Evolutionary conservation across 73 alveolate species (phyloP).

Genomic region (Uronychia setigera): DNA sequence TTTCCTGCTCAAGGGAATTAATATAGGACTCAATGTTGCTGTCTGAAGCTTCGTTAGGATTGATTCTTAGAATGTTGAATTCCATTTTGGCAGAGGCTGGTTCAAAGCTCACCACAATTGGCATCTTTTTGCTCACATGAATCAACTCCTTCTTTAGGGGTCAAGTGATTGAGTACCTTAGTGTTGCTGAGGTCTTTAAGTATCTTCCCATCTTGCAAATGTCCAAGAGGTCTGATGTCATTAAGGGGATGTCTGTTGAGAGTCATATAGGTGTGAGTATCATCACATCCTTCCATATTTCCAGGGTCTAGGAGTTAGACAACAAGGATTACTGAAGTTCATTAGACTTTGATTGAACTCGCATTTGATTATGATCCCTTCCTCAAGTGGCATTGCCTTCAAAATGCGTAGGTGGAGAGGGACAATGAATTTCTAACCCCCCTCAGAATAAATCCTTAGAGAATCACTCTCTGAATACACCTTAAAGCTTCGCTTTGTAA

Average conservation of each 20-base stretch:
- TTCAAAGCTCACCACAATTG: conserved; percentile 1
- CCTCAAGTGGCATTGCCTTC: conserved; percentile 47
- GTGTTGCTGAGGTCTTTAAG: not conserved
- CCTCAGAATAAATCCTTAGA: conserved; percentile 52
- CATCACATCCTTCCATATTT: conserved; percentile 4
- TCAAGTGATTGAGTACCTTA: not conserved
- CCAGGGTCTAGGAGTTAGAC: conserved; percentile 13
- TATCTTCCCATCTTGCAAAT: not conserved
- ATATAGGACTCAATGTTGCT: conserved; percentile 10
- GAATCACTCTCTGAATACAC: not conserved
- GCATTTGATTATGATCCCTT: conserved; percentile 59
- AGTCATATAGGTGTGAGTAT: conserved; percentile 51
- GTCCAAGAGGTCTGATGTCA: conserved; percentile 66
- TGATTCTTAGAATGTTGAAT: not conserved
- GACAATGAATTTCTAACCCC: conserved; percentile 56
- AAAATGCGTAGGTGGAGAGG: conserved; percentile 37
- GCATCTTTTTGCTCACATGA: conserved; percentile 12
- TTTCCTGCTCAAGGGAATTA: conserved; percentile 22
- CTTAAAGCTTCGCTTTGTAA: not conserved
- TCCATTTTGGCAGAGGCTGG: not conserved
- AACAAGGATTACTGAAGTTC: not conserved
- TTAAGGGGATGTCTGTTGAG: conserved; percentile 66
- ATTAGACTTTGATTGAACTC: conserved; percentile 37
- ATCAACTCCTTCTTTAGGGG: not conserved
- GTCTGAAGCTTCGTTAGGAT: not conserved